phyloP scores from a whole-genome alignment of 2,329 filamentous ascomycete species.

The Fusarium xyrophilum region DNA sequence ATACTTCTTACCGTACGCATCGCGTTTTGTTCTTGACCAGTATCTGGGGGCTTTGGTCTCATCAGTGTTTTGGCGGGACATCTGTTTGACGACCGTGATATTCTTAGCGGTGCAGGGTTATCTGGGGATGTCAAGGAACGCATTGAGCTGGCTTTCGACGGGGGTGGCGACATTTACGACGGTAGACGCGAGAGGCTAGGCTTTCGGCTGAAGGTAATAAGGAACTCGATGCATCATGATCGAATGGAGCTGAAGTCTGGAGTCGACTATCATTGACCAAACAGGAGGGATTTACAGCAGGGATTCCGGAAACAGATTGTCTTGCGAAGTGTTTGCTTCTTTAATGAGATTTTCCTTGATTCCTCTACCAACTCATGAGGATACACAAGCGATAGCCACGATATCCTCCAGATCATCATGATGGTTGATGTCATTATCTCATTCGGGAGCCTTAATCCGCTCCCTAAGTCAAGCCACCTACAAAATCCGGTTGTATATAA shows the following conservation, averaged over 20 bases:
- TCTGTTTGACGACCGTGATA: rapidly evolving
- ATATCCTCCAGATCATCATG: neutral
- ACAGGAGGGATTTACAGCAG: neutral
- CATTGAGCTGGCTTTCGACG: neutral
- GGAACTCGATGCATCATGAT: neutral
- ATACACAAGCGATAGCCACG: neutral
- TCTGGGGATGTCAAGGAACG: neutral
- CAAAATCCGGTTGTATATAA: neutral
- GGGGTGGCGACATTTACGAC: neutral
- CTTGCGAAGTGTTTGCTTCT: neutral
- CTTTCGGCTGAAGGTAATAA: neutral
- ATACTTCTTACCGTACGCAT: neutral
- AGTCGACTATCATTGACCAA: neutral
- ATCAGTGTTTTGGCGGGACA: neutral
- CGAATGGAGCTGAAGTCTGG: neutral
- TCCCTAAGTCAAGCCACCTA: neutral
- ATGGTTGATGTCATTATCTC: neutral
- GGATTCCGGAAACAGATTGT: neutral
- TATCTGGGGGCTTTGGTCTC: neutral
- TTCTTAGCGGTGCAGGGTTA: neutral
- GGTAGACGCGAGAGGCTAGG: neutral
- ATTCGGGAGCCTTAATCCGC: neutral
- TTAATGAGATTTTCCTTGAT: neutral
- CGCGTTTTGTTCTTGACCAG: neutral
- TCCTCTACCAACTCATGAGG: rapidly evolving